Evolutionary conservation across 208 protist genomes (phyloP), one percentile per base, ranked within the genome.

Genomic region (Lotmaria passim): DNA sequence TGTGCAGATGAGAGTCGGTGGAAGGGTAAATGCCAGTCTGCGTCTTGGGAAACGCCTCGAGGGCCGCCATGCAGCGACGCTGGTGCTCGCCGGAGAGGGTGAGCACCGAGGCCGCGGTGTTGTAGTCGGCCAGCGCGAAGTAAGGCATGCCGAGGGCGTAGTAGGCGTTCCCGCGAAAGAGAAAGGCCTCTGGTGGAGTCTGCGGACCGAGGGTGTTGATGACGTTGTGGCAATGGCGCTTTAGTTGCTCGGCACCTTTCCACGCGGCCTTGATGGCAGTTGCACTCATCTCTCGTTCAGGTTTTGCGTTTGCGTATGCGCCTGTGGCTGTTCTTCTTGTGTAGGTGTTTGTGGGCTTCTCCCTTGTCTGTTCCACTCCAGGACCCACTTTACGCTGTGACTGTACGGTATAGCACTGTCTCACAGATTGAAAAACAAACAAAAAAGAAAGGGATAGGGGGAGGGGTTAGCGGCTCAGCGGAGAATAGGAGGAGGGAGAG

Each of bases 151-250:
- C 88, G 12, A 96, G 74, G 10, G 82, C 86, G 65, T 85, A 92
- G 75, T 96, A 96, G 44, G 91, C 91, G 75, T 96, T 94, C 17
- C 86, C 91, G 46, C 91, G 86, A 66, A 82, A 94, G 44, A 96
- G 73, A 67, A 96, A 96, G 0, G 80, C 87, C 73, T 96, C 88
- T 2, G 91, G 88, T 23, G 89, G 88, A 11, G 79, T 87, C 33
- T 78, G 59, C 11, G 91, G 67, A 24, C 91, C 88, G 12, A 96
- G 72, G n/a, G 85, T 85, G 62, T 91, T 84, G 64, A 96, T 93
- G 21, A 94, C 77, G 60, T 80, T 73, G 69, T 88, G 84, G 73
- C 91, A 96, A 50, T 93, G 86, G 11, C 79, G 70, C 75, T 91
- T 89, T 1, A 96, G 83, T 24, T 65, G 70, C 12, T 82, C 66